Base-by-base conservation (phyloP, 164 flowering plant genomes). In the Nymphaea colorata region DNA sequence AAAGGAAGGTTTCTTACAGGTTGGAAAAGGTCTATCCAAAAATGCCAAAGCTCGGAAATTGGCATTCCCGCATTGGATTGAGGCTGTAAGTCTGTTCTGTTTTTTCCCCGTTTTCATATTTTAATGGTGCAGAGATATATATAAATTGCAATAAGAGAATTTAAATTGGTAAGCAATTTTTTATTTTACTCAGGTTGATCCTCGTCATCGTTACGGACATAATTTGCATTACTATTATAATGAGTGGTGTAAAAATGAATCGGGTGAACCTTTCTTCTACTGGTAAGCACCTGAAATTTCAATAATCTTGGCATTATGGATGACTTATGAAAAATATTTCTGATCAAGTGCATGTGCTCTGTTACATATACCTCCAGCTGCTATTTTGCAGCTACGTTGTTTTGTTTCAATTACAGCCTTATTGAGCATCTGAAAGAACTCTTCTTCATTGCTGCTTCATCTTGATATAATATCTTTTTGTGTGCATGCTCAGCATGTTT, bases 21-120 rank as follows among this genome's bases (percentile, higher is more conserved):
- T 93, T 59, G 98, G 98, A 0, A 84, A 89, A 76, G 96, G 96
- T 4, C 74, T 93, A 72, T 86, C 88, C 14, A 68, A 74, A 66
- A 93, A 90, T 64, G 80, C 72, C 51, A 84, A 81, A 72, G 96
- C 96, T 43, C 89, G 85, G 70, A 78, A 81, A 69, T 77, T 93
- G 77, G 93, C 96, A 73, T 89, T 93, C 71, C 92, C 86, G 69
- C 98, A 93, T 76, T 93, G 96, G 96, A 89, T 93, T 67, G 98
- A 90, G 82, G 98, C 98, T 74, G 98, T 93, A 84, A 82, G 61
- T 68, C 15, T 17, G 25, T 43, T 45, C 25, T 8, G 25, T 41
- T 25, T 42, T 2, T 47, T 51, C n/a, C 25, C 12, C 3, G n/a
- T 59, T n/a, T 44, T 25, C 36, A 25, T 25, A 25, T 25, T 25